These are phyloP conservation scores for Phytopythium mirpurense DNA, from an alignment of 352 stramenopile genomes.

Conservation along the genomic window DNA sequence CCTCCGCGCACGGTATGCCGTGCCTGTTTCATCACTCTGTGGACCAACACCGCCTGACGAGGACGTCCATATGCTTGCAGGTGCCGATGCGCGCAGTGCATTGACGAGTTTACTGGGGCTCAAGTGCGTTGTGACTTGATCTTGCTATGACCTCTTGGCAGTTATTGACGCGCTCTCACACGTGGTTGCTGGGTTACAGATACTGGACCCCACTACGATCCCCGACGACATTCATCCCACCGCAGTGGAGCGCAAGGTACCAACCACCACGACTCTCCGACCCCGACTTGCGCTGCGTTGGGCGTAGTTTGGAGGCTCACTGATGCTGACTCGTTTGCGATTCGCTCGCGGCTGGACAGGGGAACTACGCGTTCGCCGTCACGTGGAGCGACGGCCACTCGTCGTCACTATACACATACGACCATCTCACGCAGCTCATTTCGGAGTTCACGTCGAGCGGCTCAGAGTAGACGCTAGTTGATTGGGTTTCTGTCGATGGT, in stretches of 20 bases:
- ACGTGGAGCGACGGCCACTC: constrained; percentile 97
- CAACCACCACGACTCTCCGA: background rate
- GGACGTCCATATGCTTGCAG: constrained; percentile 3
- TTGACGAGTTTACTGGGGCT: constrained; percentile 82
- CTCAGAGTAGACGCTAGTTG: constrained; percentile 8
- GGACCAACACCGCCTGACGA: too few species aligned
- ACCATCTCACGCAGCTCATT: constrained; percentile 65
- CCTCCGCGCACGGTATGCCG: constrained; percentile 53
- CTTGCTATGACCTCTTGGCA: background rate
- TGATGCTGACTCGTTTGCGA: background rate
- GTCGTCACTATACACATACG: constrained; percentile 96
- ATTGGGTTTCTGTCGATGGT: background rate
- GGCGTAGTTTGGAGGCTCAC: background rate
- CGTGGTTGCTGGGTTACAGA: constrained; percentile 19
- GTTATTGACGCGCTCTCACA: background rate
- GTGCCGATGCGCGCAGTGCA: constrained; percentile 81
- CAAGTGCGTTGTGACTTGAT: constrained; percentile 31
- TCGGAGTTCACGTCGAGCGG: constrained; percentile 23
- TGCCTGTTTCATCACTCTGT: constrained; percentile 14
- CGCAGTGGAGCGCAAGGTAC: constrained; percentile 78
- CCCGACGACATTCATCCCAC: constrained; percentile 77
- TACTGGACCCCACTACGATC: constrained; percentile 68
- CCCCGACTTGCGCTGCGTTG: background rate
- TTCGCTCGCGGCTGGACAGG: constrained; percentile 36
- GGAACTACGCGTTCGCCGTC: constrained; percentile 98